phyloP scores from a whole-genome alignment of 257 asterid species.

The Solanum virginianum region DNA sequence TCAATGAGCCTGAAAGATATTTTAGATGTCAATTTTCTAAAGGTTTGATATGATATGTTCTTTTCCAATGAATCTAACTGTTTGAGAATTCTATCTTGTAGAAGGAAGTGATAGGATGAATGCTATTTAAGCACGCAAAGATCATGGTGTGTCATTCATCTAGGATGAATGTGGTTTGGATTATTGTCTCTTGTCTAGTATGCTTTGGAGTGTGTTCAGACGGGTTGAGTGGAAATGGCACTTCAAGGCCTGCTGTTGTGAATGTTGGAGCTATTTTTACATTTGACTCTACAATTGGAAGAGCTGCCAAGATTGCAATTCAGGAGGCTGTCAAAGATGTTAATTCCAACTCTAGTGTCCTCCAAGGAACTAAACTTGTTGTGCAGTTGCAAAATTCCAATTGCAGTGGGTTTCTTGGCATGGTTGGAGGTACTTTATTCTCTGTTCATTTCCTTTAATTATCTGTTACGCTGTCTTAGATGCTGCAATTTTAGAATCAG shows the following conservation, averaged over 20 bases:
- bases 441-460: not conserved
- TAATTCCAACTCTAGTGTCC: conserved; percentile 56
- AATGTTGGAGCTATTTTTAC: conserved; percentile 71
- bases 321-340: conserved; percentile 92
- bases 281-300: conserved; percentile 69
- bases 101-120: conserved; percentile 3
- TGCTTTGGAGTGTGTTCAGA: conserved; percentile 30
- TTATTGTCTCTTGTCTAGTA: conserved; percentile 22
- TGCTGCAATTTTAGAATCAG: not conserved
- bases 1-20: not conserved
- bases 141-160: not conserved
- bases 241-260: conserved; percentile 60
- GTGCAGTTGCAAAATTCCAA: conserved; percentile 39
- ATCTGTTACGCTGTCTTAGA: not conserved
- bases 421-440: conserved; percentile 55
- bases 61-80: not conserved
- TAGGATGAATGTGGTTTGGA: conserved; percentile 39
- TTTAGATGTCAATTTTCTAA: not conserved
- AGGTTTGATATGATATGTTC: not conserved
- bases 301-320: conserved; percentile 80
- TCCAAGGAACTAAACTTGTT: conserved; percentile 45
- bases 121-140: conserved; percentile 10
- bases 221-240: conserved; percentile 34
- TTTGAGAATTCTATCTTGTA: not conserved
- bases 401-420: conserved; percentile 90